Percentiles rank a stretch among this genome's conserved stretches.
Conservation (phyloP, 768 basidiomycete species). For the Flagelloscypha sp. region DNA sequence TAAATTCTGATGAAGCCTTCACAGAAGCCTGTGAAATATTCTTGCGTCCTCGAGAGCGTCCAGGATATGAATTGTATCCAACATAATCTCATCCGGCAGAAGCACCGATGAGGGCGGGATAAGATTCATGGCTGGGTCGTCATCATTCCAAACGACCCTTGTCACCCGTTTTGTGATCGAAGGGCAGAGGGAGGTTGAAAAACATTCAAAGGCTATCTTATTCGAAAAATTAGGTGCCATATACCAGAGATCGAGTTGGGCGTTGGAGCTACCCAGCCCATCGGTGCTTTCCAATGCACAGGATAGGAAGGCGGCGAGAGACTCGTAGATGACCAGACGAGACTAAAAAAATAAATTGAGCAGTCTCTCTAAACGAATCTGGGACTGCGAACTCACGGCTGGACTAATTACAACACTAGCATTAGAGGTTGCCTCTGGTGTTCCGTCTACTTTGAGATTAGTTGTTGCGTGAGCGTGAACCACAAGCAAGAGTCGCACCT, state of each 20-base stretch:
- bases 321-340: constrained; percentile 67
- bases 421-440: constrained; percentile 44
- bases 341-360: constrained; percentile 39
- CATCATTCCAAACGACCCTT: no score
- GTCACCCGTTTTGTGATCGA: no score
- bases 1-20: no score
- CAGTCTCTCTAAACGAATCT: background rate
- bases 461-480: constrained; percentile 18
- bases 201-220: no score
- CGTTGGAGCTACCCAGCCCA: constrained; percentile 3
- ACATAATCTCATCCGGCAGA: no score
- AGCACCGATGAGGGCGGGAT: no score
- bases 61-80: no score
- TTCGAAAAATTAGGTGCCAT: no score
- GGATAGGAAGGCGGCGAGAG: constrained; percentile 60
- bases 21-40: no score
- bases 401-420: constrained; percentile 59
- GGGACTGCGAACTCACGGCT: constrained; percentile 35
- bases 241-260: constrained; percentile 39
- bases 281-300: constrained; percentile 27
- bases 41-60: no score
- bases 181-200: constrained; percentile 25
- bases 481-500: constrained; percentile 26
- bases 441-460: constrained; percentile 23
- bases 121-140: no score